Percentiles rank a stretch among this genome's conserved stretches.
These are phyloP conservation scores for Penicillium arizonense DNA, from an alignment of 495 filamentous ascomycete species.

Conservation along the genomic window DNA sequence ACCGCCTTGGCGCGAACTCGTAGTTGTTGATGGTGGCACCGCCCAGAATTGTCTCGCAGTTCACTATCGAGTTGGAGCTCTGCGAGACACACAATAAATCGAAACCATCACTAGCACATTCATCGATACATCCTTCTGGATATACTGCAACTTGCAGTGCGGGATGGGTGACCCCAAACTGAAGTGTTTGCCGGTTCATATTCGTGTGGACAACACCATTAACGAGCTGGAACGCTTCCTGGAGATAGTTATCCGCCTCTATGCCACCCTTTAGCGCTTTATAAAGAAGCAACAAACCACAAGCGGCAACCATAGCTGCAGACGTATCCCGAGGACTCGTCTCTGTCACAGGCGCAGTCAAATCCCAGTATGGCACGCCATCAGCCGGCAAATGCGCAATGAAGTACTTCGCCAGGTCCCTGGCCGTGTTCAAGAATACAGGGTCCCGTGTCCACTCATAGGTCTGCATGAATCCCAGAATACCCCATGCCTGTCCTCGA, in stretches of 20 bases:
- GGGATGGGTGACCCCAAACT: slow-evolving; percentile 2
- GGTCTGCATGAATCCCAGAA: slow-evolving; percentile 43
- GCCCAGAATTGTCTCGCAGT: slow-evolving; percentile 19
- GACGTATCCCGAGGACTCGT: slow-evolving; percentile 34
- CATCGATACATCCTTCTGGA: background rate
- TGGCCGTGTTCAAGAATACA: slow-evolving; percentile 33
- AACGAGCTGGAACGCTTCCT: slow-evolving; percentile 31
- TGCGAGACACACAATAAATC: no score
- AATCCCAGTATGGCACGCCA: slow-evolving; percentile 43
- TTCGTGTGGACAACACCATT: slow-evolving; percentile 26
- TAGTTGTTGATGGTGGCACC: slow-evolving; percentile 44
- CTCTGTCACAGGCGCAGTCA: slow-evolving; percentile 31
- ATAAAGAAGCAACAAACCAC: slow-evolving; percentile 39
- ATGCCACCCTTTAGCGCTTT: slow-evolving; percentile 17
- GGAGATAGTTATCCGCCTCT: slow-evolving; percentile 21
- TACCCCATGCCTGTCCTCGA: slow-evolving; percentile 47
- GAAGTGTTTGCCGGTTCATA: slow-evolving; percentile 7
- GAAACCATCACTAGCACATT: no score
- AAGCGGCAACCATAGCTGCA: slow-evolving; percentile 42
- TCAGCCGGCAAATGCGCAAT: slow-evolving; percentile 27
- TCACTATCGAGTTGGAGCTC: background rate
- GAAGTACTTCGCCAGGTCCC: slow-evolving; percentile 36
- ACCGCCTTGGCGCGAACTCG: slow-evolving; percentile 26
- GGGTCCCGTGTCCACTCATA: slow-evolving; percentile 39
- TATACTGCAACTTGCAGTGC: slow-evolving; percentile 1